Evolutionary conservation across 495 filamentous ascomycete species (phyloP), one percentile per base, ranked within the genome.

Genomic region (Aspergillus leporis): DNA sequence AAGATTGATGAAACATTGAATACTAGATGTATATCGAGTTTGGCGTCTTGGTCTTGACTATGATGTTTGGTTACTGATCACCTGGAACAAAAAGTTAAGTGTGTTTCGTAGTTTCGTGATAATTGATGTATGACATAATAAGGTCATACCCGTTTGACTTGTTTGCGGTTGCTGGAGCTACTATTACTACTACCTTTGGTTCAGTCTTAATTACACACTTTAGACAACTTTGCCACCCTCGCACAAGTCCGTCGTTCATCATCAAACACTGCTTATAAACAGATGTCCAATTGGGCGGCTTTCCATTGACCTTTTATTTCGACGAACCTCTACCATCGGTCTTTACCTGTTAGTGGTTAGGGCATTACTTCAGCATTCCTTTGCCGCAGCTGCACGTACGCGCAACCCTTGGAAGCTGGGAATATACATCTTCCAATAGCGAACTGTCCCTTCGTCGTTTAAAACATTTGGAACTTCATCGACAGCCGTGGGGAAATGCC

Each of bases 401-500:
- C 34, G 10, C 34, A 36, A 36, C 16, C 14, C 1, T 18, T 41
- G 14, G 14, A 16, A 41, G 38, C 32, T 8, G 13, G 6, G 38
- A 18, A 18, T 6, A 16, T 41, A 41, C n/a, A 2, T n/a, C 8
- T n/a, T n/a, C 8, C 16, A 1, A 18, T 41, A 41, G 38, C 48
- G 31, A 5, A 22, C 19, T 55, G 28, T 43, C 13, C 19, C 21
- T 14, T 45, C n/a, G 13, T 43, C 30, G 36, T n/a, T 22, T 51
- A 54, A 16, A 19, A 25, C 18, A 40, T 12, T 31, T 46, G 9
- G 47, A 10, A 22, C n/a, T 16, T 32, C 41, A 31, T 43, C 32
- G 22, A 40, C 47, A 19, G 6, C 40, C 47, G 51, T 30, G 18
- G n/a, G 41, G 53, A 78, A 74, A 95, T 95, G 89, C 86, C 92